A percentile compares a stretch with the other conserved stretches of the same genome.
Evolutionary conservation across 2,329 filamentous ascomycete genomes (phyloP).

Genomic region (Trichoderma hamatum): DNA sequence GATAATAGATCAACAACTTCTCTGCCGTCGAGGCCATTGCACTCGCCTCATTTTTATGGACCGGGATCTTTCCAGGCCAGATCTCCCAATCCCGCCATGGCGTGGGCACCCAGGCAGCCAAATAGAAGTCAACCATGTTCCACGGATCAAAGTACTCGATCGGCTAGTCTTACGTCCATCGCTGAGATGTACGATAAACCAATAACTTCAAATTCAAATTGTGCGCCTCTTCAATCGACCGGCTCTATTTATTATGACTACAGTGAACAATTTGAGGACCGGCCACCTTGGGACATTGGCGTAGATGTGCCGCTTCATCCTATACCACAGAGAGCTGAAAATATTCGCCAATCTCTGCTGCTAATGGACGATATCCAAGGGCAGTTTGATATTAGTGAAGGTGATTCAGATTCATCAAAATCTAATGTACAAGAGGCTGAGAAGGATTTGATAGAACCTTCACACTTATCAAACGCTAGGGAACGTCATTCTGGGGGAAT

Average conservation of each 20-base stretch:
- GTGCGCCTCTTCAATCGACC: slow-evolving; percentile 36
- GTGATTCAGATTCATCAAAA: background rate
- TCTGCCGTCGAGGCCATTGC: slow-evolving; percentile 39
- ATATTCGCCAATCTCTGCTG: slow-evolving; percentile 35
- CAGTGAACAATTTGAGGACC: slow-evolving; percentile 52
- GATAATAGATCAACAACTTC: slow-evolving; percentile 47
- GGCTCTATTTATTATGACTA: slow-evolving; percentile 57
- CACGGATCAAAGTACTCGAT: slow-evolving; percentile 45
- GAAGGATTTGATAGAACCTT: slow-evolving; percentile 1
- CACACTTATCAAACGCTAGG: background rate
- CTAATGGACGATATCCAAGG: slow-evolving; percentile 26
- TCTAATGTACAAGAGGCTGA: slow-evolving; percentile 2
- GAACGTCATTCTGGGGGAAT: background rate
- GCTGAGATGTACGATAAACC: slow-evolving; percentile 51
- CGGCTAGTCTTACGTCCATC: slow-evolving; percentile 54
- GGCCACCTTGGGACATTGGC: slow-evolving; percentile 29
- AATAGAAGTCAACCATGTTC: slow-evolving; percentile 42
- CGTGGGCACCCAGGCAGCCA: slow-evolving; percentile 35
- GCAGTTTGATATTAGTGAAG: slow-evolving; percentile 9
- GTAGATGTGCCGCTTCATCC: slow-evolving; percentile 38
- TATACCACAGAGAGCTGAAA: slow-evolving; percentile 35
- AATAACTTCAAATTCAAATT: slow-evolving; percentile 34
- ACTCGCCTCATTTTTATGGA: slow-evolving; percentile 33
- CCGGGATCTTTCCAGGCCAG: slow-evolving; percentile 35
- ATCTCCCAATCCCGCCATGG: slow-evolving; percentile 44